These are phyloP conservation scores for Agrostemma githago DNA, from an alignment of 148 eudicot species.

Conservation along the genomic window DNA sequence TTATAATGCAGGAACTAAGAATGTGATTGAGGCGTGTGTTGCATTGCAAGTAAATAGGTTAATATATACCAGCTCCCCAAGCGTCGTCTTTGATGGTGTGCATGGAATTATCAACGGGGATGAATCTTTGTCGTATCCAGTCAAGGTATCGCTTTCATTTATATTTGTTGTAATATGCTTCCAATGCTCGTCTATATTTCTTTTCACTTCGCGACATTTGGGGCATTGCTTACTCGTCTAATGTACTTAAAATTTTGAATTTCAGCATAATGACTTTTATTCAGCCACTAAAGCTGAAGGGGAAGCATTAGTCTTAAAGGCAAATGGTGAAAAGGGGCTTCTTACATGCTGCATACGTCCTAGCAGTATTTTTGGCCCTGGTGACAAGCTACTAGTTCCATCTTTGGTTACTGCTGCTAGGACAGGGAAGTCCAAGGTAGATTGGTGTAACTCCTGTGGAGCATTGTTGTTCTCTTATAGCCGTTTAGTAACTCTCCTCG, in stretches of 20 bases:
- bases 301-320: slow-evolving; percentile 75
- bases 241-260: not conserved
- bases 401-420: slow-evolving; percentile 87
- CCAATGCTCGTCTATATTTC: slow-evolving; percentile 1
- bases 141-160: slow-evolving; percentile 47
- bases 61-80: slow-evolving; percentile 90
- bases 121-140: slow-evolving; percentile 84
- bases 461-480: not conserved
- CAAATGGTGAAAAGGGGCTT: slow-evolving; percentile 83
- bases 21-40: slow-evolving; percentile 81
- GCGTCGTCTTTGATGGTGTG: slow-evolving; percentile 93
- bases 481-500: not conserved
- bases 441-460: not conserved
- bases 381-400: slow-evolving; percentile 89
- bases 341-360: slow-evolving; percentile 93
- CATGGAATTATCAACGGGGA: slow-evolving; percentile 73
- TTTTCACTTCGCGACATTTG: not conserved
- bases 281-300: slow-evolving; percentile 95
- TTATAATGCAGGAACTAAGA: slow-evolving; percentile 58
- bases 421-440: slow-evolving; percentile 94
- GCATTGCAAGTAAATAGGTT: slow-evolving; percentile 79
- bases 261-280: slow-evolving; percentile 83
- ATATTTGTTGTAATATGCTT: not conserved
- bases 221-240: not conserved
- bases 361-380: slow-evolving; percentile 94